Evolutionary conservation across 192 early-diverging fungal genomes (phyloP).

Genomic region (Coemansia javaensis): DNA sequence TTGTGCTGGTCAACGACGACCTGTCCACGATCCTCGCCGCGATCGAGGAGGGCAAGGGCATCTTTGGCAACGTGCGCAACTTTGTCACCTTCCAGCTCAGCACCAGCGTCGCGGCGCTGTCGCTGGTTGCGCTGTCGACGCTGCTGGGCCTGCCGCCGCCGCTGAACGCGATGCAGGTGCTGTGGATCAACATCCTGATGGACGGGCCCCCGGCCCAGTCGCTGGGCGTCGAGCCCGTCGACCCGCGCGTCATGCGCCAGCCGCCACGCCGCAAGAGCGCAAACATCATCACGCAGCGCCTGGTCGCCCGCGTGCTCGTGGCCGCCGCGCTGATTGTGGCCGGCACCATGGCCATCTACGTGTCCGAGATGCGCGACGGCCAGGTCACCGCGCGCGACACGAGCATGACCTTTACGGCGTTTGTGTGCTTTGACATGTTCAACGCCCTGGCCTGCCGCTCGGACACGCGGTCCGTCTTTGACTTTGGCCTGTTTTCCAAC

Average conservation of each 20-base stretch:
- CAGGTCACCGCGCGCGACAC: slow-evolving; percentile 67
- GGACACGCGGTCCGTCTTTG: slow-evolving; percentile 71
- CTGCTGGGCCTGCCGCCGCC: slow-evolving; percentile 84
- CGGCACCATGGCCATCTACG: slow-evolving; percentile 80
- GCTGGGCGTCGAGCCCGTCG: slow-evolving; percentile 89
- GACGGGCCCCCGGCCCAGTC: slow-evolving; percentile 98
- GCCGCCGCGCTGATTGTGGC: slow-evolving; percentile 76
- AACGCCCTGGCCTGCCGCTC: slow-evolving; percentile 91
- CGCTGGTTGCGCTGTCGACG: slow-evolving; percentile 81
- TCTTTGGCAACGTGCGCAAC: slow-evolving; percentile 96
- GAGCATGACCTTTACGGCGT: slow-evolving; percentile 96
- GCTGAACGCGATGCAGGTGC: slow-evolving; percentile 97
- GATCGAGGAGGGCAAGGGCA: slow-evolving; percentile 95
- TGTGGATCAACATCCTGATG: slow-evolving; percentile 99
- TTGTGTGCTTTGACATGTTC: slow-evolving; percentile 96
- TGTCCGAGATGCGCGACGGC: slow-evolving; percentile 72
- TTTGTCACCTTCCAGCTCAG: slow-evolving; percentile 95
- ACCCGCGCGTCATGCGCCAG: slow-evolving; percentile 83
- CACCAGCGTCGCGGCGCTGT: slow-evolving; percentile 87
- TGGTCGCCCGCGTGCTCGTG: slow-evolving; percentile 71
- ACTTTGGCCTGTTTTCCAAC: slow-evolving; percentile 81
- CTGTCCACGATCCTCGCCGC: slow-evolving; percentile 88
- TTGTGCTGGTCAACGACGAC: slow-evolving; percentile 96
- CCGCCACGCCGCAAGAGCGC: slow-evolving; percentile 76
- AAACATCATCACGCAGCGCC: slow-evolving; percentile 69